Evolutionary conservation across 768 basidiomycete species (phyloP).

Genomic region (Boletus huronensis): DNA sequence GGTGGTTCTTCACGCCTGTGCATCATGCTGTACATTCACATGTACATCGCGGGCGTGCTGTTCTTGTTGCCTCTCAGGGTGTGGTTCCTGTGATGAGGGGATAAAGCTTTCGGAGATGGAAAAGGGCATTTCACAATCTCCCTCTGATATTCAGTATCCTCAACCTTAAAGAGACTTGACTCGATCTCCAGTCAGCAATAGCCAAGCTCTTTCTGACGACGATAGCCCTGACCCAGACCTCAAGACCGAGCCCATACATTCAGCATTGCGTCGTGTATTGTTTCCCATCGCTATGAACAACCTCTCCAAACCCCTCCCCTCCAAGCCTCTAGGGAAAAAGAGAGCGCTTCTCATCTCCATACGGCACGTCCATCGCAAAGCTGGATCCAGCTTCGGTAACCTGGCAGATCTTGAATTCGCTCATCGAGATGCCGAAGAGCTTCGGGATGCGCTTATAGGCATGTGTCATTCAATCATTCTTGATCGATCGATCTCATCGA

Average conservation of each 20-base stretch:
- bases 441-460: conserved; percentile 20
- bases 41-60: not conserved
- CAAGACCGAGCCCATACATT: not conserved
- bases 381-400: not conserved
- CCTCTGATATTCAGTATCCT: not conserved
- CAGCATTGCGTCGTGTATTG: too few relatives aligned
- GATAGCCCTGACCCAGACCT: not conserved
- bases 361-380: conserved; percentile 5
- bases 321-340: conserved; percentile 2
- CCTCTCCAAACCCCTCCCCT: not conserved
- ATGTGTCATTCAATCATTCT: not conserved
- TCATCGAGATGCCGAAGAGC: conserved; percentile 17
- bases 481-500: not conserved
- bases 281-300: not conserved
- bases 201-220: not conserved
- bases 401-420: conserved; percentile 10
- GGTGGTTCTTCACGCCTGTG: not conserved
- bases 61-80: not conserved
- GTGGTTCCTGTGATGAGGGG: not conserved
- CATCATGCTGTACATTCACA: not conserved
- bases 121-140: not conserved
- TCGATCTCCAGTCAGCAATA: too few relatives aligned
- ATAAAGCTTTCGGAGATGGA: not conserved
- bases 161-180: not conserved
- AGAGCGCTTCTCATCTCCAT: conserved; percentile 22